Conservation (phyloP, 169 alveolate genomes). For the Eimeria tenella region DNA sequence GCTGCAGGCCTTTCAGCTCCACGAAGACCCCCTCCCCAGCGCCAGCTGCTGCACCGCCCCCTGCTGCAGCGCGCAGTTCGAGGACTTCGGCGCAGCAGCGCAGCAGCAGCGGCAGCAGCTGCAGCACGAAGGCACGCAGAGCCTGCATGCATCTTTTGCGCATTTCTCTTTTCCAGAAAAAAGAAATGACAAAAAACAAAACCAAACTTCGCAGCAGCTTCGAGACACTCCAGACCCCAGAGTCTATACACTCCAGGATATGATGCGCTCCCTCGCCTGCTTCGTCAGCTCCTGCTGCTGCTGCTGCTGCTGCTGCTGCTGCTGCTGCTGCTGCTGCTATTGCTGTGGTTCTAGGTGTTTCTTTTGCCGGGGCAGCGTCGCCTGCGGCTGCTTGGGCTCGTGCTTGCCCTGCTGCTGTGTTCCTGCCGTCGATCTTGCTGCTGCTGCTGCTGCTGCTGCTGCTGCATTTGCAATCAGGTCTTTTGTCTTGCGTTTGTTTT, state of each 20-base stretch:
- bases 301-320: constrained; percentile 35
- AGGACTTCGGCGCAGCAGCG: constrained; percentile 19
- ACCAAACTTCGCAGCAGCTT: background rate
- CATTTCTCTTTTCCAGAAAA: background rate
- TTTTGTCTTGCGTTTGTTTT: background rate
- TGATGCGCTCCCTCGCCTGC: background rate
- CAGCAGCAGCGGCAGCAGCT: background rate
- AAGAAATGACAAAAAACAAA: background rate
- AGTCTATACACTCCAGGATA: background rate
- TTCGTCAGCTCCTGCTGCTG: background rate
- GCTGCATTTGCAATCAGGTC: no score
- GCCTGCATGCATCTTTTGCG: constrained; percentile 1
- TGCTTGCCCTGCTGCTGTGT: no score
- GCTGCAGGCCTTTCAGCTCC: no score
- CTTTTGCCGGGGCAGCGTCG: no score
- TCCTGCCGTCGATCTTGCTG: no score
- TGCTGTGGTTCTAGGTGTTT: no score
- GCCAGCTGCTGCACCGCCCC: background rate
- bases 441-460: no score
- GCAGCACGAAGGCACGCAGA: constrained; percentile 8
- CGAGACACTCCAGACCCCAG: background rate
- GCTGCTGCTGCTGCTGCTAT: no score
- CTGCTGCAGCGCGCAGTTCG: constrained; percentile 6
- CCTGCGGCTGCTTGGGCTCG: no score
- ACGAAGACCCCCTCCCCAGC: no score